Base-by-base conservation (phyloP, 768 basidiomycete genomes). In the Lactifluus echinatus region DNA sequence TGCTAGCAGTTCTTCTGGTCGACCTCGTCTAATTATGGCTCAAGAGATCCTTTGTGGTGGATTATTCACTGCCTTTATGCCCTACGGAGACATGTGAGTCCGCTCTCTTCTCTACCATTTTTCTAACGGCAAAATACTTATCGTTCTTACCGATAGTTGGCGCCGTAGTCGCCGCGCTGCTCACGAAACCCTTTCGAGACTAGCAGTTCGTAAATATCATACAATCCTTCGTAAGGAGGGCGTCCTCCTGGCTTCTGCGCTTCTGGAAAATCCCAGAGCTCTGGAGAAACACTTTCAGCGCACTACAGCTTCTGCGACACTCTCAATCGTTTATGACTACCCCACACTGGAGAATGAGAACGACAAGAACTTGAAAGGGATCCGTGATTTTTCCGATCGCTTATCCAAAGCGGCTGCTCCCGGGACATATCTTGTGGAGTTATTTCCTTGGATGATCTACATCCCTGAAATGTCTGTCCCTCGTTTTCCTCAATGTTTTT, bases 21-120 rank as follows among this genome's bases (percentile, higher is more conserved):
- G 70, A 8, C 68, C 70, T 10, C 51, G 56, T 24, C 48, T 65
- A 8, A 68, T 71, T 23, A 66, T 72, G 17, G 66, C 58, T 5
- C 57, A 59, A 14, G 69, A 74, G 29, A 59, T 70, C 44, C 59
- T 73, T 42, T 67, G 66, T 6, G 66, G 70, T 23, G 70, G 71
- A 2, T 50, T 68, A 24, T 44, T 66, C 10, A 36, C 70, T 19
- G 64, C 60, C 7, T 67, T 72, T 49, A 42, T 55, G n/a, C 55
- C 58, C 1, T 62, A 68, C 47, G 34, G 48, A 28, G 64, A 69
- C 43, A 14, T 53, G 68, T 70, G 49, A 36, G 48, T 33, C 0
- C 5, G 5, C 15, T 34, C 19, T 21, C 19, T 24, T 23, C 23
- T 10, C n/a, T 3, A 10, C 19, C 19, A 21, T 14, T 10, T 17